phyloP scores from a whole-genome alignment of 2,329 filamentous ascomycete genomes.

The Penicillium sp. region DNA sequence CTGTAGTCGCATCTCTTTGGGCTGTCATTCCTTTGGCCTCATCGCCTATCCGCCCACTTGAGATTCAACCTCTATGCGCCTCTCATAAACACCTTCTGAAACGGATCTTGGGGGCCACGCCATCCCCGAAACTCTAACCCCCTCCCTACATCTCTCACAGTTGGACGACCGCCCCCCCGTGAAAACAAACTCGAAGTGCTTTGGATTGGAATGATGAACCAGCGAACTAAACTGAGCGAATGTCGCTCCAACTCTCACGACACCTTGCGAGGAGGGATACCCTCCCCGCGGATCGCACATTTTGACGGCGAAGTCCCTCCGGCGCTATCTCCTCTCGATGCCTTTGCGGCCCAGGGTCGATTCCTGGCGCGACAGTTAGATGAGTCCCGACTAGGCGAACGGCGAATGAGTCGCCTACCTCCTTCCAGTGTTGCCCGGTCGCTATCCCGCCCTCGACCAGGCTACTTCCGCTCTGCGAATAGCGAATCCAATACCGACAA shows the following conservation, averaged over 20 bases:
- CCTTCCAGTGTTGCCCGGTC: slow-evolving; percentile 81
- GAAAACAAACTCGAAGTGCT: neutral
- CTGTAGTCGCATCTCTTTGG: slow-evolving; percentile 10
- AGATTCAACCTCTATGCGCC: neutral
- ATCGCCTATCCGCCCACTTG: slow-evolving; percentile 13
- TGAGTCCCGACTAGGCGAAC: slow-evolving; percentile 70
- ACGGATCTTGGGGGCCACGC: neutral
- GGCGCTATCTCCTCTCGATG: slow-evolving; percentile 89
- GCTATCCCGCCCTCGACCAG: slow-evolving; percentile 72
- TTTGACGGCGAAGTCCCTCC: slow-evolving; percentile 76
- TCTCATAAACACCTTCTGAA: neutral
- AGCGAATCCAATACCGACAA: slow-evolving; percentile 46
- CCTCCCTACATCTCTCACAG: slow-evolving; percentile 23
- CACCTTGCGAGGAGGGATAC: slow-evolving; percentile 56
- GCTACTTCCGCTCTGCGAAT: slow-evolving; percentile 76
- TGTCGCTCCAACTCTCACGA: slow-evolving; percentile 58
- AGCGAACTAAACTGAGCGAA: slow-evolving; percentile 60
- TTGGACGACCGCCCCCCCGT: slow-evolving; percentile 32
- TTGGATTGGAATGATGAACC: neutral
- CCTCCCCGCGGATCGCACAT: slow-evolving; percentile 70
- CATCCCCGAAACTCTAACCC: neutral
- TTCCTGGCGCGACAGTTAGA: slow-evolving; percentile 84
- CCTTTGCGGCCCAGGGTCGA: slow-evolving; percentile 88
- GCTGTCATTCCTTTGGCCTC: slow-evolving; percentile 30
- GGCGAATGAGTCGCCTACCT: slow-evolving; percentile 80